phyloP scores from a whole-genome alignment of 306 rosid species.

The Carpinus fangiana region DNA sequence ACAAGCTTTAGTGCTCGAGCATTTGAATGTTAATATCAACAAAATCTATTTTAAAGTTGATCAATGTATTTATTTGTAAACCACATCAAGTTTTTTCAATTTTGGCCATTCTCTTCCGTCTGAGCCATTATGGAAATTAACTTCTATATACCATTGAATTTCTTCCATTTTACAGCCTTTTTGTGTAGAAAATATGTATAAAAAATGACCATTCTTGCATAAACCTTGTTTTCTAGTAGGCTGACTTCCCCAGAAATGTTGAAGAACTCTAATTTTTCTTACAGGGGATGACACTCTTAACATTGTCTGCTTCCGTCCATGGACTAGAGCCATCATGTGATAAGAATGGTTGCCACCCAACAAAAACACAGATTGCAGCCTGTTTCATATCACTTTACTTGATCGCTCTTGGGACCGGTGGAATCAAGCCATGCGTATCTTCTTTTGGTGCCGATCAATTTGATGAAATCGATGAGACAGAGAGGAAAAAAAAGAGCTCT shows the following conservation, averaged over 20 bases:
- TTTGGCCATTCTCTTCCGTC: background rate
- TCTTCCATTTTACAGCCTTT: background rate
- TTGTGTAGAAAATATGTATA: background rate
- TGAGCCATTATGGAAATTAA: background rate
- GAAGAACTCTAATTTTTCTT: constrained; percentile 14
- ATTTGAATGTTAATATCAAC: background rate
- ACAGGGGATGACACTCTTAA: constrained; percentile 63
- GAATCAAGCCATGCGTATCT: constrained; percentile 91
- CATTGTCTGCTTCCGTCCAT: constrained; percentile 54
- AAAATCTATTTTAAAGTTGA: background rate
- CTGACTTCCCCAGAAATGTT: constrained; percentile 1
- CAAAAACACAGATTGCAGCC: constrained; percentile 42
- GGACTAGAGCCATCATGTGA: constrained; percentile 67
- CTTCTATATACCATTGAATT: background rate
- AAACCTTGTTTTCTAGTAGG: background rate
- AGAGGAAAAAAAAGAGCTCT: constrained; percentile 63
- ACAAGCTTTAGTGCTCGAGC: background rate
- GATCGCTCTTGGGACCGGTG: constrained; percentile 88
- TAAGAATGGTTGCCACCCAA: constrained; percentile 50
- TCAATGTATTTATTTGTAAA: background rate
- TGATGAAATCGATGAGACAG: constrained; percentile 60
- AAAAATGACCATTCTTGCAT: background rate
- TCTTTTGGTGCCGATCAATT: constrained; percentile 89
- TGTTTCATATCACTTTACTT: constrained; percentile 63
- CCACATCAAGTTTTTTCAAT: background rate